Percentiles rank a stretch among this genome's conserved stretches.
Evolutionary conservation across 768 basidiomycete species (phyloP).

Genomic region (Dacryopinax primogenitus): DNA sequence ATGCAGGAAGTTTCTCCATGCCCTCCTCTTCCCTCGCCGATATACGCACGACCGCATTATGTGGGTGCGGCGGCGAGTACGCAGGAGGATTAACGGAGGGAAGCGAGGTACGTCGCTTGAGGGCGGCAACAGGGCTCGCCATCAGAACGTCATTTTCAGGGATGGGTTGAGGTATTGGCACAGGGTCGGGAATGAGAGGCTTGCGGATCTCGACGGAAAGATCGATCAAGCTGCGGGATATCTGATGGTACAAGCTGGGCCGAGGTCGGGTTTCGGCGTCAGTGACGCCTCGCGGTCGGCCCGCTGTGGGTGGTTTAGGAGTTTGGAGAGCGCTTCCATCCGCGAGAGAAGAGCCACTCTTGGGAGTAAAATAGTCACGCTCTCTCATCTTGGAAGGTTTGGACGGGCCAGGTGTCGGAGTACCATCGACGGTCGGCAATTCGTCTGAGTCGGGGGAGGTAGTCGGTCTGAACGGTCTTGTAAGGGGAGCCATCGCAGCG

Average conservation of each 20-base stretch:
- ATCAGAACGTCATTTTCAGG: slow-evolving; percentile 18
- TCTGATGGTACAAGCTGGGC: slow-evolving; percentile 18
- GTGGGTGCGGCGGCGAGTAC: slow-evolving; percentile 28
- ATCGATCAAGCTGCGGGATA: slow-evolving; percentile 19
- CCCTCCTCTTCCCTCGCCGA: slow-evolving; percentile 57
- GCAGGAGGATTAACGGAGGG: slow-evolving; percentile 24
- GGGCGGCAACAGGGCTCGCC: background rate
- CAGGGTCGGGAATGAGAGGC: slow-evolving; percentile 10
- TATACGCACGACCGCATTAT: slow-evolving; percentile 21
- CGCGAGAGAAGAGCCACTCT: background rate
- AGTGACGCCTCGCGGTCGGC: background rate
- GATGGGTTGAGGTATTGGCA: slow-evolving; percentile 16
- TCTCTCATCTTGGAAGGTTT: background rate
- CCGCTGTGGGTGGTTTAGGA: background rate
- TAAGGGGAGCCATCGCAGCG: background rate
- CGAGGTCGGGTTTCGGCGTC: background rate
- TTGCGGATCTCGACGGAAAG: slow-evolving; percentile 16
- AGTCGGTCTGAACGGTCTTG: background rate
- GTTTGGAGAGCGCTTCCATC: background rate
- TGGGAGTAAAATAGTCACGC: background rate
- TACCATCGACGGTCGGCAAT: background rate
- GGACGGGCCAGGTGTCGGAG: background rate
- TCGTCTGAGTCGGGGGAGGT: background rate
- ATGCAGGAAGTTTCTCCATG: slow-evolving; percentile 60
- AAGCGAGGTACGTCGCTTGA: slow-evolving; percentile 11